A percentile compares a stretch with the other conserved stretches of the same genome.
Conservation (phyloP, 345 rosid genomes). For the Brassica incana region DNA sequence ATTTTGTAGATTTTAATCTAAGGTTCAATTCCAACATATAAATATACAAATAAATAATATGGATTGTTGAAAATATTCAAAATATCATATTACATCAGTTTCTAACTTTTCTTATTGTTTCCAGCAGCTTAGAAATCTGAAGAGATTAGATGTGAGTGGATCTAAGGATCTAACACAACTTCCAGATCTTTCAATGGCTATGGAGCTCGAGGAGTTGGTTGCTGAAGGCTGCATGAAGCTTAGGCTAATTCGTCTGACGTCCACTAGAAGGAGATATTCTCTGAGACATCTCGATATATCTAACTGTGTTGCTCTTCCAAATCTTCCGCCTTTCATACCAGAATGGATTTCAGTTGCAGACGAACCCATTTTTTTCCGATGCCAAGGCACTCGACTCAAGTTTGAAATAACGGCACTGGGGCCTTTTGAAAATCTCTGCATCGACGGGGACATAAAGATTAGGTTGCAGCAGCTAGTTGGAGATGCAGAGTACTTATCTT, state of each 20-base stretch:
- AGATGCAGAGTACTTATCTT: neutral
- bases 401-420: neutral
- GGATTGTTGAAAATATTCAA: too few relatives aligned
- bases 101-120: too few relatives aligned
- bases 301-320: neutral
- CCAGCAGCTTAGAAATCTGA: neutral
- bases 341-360: neutral
- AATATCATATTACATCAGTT: too few relatives aligned
- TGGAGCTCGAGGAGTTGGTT: neutral
- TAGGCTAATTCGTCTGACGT: neutral
- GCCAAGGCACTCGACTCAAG: neutral
- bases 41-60: too few relatives aligned
- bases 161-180: neutral
- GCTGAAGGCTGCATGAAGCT: neutral
- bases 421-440: neutral
- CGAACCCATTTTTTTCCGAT: neutral
- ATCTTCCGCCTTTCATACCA: neutral
- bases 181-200: neutral
- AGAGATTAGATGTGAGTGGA: constrained; percentile 7
- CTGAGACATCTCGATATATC: neutral
- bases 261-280: neutral
- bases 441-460: neutral
- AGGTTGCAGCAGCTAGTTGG: constrained; percentile 3
- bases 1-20: too few relatives aligned
- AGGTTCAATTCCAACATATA: too few relatives aligned